Percentiles rank a stretch among this genome's conserved stretches.
Evolutionary conservation across 2,329 filamentous ascomycete genomes (phyloP).

Genomic region (Dactylellina leptospora): DNA sequence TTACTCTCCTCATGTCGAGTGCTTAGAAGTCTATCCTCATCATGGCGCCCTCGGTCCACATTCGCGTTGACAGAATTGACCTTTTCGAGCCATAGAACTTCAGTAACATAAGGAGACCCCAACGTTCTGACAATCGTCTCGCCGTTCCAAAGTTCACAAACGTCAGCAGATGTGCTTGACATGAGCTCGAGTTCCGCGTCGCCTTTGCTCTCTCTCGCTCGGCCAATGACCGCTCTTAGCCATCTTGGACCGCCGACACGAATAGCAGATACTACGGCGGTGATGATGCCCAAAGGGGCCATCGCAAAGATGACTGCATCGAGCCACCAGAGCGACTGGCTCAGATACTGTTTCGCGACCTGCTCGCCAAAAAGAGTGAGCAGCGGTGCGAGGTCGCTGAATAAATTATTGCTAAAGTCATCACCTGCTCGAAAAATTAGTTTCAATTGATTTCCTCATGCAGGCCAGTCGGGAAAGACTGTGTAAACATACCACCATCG

Average conservation of each 20-base stretch:
- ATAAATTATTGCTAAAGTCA: slow-evolving; percentile 60
- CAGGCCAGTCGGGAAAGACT: not conserved
- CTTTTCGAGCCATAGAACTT: slow-evolving; percentile 57
- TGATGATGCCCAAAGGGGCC: slow-evolving; percentile 60
- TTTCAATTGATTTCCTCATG: not conserved
- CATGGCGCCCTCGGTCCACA: not conserved
- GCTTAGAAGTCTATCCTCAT: not conserved
- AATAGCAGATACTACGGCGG: slow-evolving; percentile 59
- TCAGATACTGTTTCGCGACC: slow-evolving; percentile 61
- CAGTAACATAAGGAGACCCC: slow-evolving; percentile 59
- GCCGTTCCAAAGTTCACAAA: slow-evolving; percentile 61
- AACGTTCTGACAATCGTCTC: slow-evolving; percentile 59
- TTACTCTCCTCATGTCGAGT: not conserved
- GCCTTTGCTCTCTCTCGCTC: slow-evolving; percentile 59
- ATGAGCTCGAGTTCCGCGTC: slow-evolving; percentile 61
- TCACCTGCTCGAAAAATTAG: slow-evolving; percentile 18
- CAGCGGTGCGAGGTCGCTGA: slow-evolving; percentile 58
- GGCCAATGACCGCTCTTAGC: slow-evolving; percentile 60
- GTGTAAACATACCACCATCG: not conserved
- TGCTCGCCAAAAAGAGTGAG: slow-evolving; percentile 61
- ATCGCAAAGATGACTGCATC: slow-evolving; percentile 54
- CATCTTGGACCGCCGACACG: slow-evolving; percentile 57
- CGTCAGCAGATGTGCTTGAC: slow-evolving; percentile 61
- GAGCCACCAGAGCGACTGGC: slow-evolving; percentile 56
- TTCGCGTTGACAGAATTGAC: not conserved